Conservation (phyloP, 331 rosid genomes). For the Stylosanthes scabra region DNA sequence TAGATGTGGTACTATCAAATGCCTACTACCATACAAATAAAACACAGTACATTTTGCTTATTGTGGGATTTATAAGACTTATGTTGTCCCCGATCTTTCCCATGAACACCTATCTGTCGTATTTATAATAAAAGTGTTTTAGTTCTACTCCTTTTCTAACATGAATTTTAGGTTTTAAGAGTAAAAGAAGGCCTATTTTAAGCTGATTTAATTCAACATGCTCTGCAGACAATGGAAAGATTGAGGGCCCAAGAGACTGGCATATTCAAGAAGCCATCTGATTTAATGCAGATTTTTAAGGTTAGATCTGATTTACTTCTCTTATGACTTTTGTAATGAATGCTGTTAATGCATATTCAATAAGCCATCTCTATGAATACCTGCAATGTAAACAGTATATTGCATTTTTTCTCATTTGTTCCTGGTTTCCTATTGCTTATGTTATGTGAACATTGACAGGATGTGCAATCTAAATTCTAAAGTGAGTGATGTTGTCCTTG, state of each 20-base stretch:
- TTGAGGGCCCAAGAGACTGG: conserved; percentile 85
- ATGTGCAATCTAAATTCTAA: conserved; percentile 94
- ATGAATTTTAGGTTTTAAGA: conserved; percentile 30
- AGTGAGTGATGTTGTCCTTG: conserved; percentile 97
- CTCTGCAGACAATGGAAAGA: conserved; percentile 92
- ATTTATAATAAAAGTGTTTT: conserved; percentile 18
- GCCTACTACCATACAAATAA: conserved; percentile 21
- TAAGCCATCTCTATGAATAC: neutral
- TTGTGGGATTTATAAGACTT: conserved; percentile 22
- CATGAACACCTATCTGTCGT: conserved; percentile 11
- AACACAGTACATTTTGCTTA: conserved; percentile 17
- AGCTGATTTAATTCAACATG: conserved; percentile 38
- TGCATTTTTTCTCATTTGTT: conserved; percentile 20
- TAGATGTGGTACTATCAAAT: conserved; percentile 9
- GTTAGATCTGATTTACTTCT: conserved; percentile 50
- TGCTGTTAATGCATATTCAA: too few species aligned
- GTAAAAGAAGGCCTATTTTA: conserved; percentile 8
- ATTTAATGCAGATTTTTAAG: conserved; percentile 94
- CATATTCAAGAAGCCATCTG: conserved; percentile 93
- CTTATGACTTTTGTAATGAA: neutral
- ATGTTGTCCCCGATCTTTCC: conserved; percentile 5
- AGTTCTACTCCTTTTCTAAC: conserved; percentile 30
- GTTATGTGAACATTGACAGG: conserved; percentile 57
- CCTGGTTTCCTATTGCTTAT: conserved; percentile 10
- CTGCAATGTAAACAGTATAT: conserved; percentile 6